These are phyloP conservation scores for Fennellomyces sp. DNA, from an alignment of 371 early-diverging fungal species.

Conservation along the genomic window DNA sequence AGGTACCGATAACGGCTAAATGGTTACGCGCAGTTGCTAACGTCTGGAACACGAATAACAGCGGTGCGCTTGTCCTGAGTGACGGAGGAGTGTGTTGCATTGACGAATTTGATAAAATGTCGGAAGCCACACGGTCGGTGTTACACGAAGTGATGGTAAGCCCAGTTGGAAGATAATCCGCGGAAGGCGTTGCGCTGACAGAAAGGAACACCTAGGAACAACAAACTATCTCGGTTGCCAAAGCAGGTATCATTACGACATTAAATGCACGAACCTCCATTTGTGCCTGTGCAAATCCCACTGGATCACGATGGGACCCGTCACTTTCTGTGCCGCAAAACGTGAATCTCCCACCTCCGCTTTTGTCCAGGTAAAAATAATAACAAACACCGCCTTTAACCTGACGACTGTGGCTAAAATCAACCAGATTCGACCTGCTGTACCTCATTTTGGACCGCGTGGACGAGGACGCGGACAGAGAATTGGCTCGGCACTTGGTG, in stretches of 20 bases:
- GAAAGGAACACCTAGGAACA: slow-evolving; percentile 80
- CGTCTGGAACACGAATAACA: slow-evolving; percentile 11
- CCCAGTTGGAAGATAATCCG: not conserved
- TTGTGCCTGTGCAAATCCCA: slow-evolving; percentile 98
- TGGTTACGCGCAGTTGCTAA: not conserved
- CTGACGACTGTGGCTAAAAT: too few relatives aligned
- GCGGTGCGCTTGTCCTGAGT: slow-evolving; percentile 98
- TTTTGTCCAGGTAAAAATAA: slow-evolving; percentile 79
- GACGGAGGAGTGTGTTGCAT: slow-evolving; percentile 99
- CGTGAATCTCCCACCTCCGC: slow-evolving; percentile 94
- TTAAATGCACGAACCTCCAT: slow-evolving; percentile 99
- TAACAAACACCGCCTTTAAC: not conserved
- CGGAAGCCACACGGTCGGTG: slow-evolving; percentile 93
- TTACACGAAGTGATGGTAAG: slow-evolving; percentile 99
- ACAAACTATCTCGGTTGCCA: slow-evolving; percentile 99
- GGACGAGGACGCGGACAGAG: slow-evolving; percentile 85
- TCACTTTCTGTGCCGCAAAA: slow-evolving; percentile 92
- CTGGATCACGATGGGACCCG: slow-evolving; percentile 93
- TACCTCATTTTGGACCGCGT: slow-evolving; percentile 93
- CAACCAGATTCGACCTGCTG: slow-evolving; percentile 95
- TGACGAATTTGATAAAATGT: slow-evolving; percentile 99
- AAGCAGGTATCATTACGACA: slow-evolving; percentile 99
- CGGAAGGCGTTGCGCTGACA: not conserved
- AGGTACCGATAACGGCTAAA: slow-evolving; percentile 46
- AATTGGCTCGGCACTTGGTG: slow-evolving; percentile 87